These are phyloP conservation scores for Lentinula lateritia DNA, from an alignment of 768 basidiomycete genomes.

Conservation along the genomic window DNA sequence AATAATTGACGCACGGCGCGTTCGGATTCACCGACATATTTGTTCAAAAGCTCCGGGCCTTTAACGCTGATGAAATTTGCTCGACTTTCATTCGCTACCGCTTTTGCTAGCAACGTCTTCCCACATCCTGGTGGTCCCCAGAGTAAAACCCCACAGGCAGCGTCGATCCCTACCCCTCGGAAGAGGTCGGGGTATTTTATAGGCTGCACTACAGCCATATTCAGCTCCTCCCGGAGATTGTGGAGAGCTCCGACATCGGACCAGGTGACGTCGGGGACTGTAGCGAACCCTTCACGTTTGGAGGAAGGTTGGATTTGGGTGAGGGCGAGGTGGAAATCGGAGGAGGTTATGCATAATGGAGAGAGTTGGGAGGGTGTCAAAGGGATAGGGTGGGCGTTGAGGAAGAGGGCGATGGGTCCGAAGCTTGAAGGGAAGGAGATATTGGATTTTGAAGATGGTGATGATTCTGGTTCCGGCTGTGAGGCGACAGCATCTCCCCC, in stretches of 20 bases:
- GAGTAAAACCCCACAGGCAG: constrained; percentile 89
- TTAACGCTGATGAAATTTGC: constrained; percentile 99
- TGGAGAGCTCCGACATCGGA: constrained; percentile 91
- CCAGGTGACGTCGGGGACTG: constrained; percentile 95
- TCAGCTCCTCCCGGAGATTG: constrained; percentile 80
- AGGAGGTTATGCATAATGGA: constrained; percentile 73
- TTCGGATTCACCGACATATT: constrained; percentile 99
- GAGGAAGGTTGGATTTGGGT: constrained; percentile 91
- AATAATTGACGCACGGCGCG: constrained; percentile 93
- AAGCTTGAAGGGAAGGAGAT: constrained; percentile 35
- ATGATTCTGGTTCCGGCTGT: no score
- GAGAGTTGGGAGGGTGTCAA: constrained; percentile 74
- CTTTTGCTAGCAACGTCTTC: constrained; percentile 96
- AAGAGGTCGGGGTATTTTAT: constrained; percentile 89
- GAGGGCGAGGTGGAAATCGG: constrained; percentile 81
- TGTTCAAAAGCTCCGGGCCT: constrained; percentile 94
- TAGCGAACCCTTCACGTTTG: constrained; percentile 96
- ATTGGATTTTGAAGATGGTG: neutral
- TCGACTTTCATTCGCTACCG: constrained; percentile 91
- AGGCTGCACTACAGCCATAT: constrained; percentile 97
- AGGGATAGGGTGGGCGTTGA: constrained; percentile 79
- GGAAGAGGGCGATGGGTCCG: constrained; percentile 84
- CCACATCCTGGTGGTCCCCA: constrained; percentile 99
- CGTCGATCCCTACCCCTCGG: constrained; percentile 80
- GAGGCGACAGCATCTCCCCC: no score